Percentiles rank a stretch among this genome's conserved stretches.
Conservation (phyloP, 192 early-diverging fungal genomes). For the Backusella australiensis region DNA sequence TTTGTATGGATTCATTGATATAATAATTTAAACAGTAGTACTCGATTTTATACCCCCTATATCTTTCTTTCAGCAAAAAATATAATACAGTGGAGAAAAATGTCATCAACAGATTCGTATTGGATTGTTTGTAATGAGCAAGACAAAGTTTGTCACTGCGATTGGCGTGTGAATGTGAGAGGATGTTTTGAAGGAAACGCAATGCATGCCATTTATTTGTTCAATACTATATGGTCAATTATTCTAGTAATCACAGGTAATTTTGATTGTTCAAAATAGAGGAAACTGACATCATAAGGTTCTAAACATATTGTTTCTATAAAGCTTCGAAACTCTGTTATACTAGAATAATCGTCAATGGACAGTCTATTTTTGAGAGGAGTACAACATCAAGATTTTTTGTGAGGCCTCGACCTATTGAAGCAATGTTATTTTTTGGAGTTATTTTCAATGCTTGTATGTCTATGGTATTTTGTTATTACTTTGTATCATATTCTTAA, state of each 20-base stretch:
- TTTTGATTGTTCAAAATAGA: not conserved
- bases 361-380: slow-evolving; percentile 1
- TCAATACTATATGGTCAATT: not conserved
- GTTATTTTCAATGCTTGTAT: slow-evolving; percentile 22
- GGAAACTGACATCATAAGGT: not conserved
- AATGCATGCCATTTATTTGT: slow-evolving; percentile 16
- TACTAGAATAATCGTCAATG: slow-evolving; percentile 11
- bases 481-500: not conserved
- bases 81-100: not conserved
- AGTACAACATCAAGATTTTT: not conserved
- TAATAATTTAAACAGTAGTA: not conserved
- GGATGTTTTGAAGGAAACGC: not conserved
- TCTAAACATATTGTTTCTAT: not conserved
- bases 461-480: not conserved
- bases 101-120: slow-evolving; percentile 6
- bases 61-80: not conserved
- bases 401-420: slow-evolving; percentile 28
- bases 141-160: slow-evolving; percentile 25
- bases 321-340: slow-evolving; percentile 1
- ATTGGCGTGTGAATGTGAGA: slow-evolving; percentile 21
- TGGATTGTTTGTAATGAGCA: slow-evolving; percentile 18
- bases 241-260: slow-evolving; percentile 16
- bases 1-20: not conserved
- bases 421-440: slow-evolving; percentile 17
- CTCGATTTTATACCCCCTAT: not conserved